A percentile compares a stretch with the other conserved stretches of the same genome.
Conservation (phyloP, 306 rosid genomes). For the Glycyrrhiza uralensis region DNA sequence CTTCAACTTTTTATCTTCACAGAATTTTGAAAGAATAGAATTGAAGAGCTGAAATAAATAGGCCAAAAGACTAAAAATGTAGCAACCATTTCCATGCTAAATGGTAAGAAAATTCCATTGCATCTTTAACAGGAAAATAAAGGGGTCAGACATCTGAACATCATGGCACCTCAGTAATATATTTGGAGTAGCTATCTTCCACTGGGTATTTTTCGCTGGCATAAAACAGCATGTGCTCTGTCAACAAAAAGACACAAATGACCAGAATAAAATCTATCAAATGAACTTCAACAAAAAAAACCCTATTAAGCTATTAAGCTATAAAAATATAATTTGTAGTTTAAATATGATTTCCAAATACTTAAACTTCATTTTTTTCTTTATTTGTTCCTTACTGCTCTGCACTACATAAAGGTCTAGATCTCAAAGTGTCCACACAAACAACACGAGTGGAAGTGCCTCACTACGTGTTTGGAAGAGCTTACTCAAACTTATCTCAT, state of each 20-base stretch:
- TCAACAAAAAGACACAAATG: slow-evolving; percentile 20
- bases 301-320: neutral
- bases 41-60: neutral
- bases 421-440: neutral
- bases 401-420: neutral
- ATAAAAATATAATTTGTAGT: neutral
- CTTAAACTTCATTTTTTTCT: neutral
- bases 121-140: neutral
- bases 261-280: neutral
- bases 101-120: slow-evolving; percentile 1
- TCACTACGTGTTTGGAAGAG: no score
- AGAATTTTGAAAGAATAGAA: neutral
- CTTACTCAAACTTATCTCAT: no score
- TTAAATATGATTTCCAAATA: neutral
- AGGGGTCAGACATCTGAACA: neutral
- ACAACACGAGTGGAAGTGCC: neutral
- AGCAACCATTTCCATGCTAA: neutral
- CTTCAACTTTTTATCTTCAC: neutral
- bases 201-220: slow-evolving; percentile 94
- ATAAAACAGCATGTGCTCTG: slow-evolving; percentile 98
- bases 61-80: neutral
- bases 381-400: neutral
- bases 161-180: slow-evolving; percentile 71
- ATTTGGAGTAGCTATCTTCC: slow-evolving; percentile 93
- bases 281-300: neutral